Evolutionary conservation across 2,329 filamentous ascomycete genomes (phyloP).

Genomic region (Calonectria henricotiae): DNA sequence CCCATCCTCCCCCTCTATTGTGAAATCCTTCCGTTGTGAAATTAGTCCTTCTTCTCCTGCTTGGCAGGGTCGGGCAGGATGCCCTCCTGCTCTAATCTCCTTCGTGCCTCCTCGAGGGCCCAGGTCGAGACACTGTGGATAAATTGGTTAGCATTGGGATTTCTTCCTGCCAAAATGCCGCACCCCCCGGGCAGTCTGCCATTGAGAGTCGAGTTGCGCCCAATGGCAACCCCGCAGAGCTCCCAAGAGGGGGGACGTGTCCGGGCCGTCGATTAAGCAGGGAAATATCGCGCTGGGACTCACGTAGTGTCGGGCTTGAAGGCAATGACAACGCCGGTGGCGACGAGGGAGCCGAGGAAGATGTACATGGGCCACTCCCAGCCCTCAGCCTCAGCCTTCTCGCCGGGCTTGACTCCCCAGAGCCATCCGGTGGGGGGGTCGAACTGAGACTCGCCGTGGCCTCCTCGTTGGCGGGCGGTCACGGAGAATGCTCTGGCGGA

Average conservation of each 20-base stretch:
- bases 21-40: conserved; percentile 37
- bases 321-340: conserved; percentile 86
- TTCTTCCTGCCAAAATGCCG: conserved; percentile 48
- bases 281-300: conserved; percentile 63
- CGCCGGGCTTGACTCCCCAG: conserved; percentile 92
- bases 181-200: conserved; percentile 35
- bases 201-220: conserved; percentile 25
- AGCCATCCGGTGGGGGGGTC: conserved; percentile 94
- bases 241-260: not conserved
- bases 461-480: conserved; percentile 62
- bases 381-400: conserved; percentile 96
- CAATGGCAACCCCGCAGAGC: conserved; percentile 23
- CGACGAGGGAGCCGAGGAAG: conserved; percentile 84
- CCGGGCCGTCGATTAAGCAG: conserved; percentile 26
- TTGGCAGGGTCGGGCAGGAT: conserved; percentile 85
- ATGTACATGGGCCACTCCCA: conserved; percentile 93
- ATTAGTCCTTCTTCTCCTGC: conserved; percentile 71
- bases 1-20: conserved; percentile 36
- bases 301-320: conserved; percentile 99
- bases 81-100: conserved; percentile 95
- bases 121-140: conserved; percentile 93
- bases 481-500: conserved; percentile 63
- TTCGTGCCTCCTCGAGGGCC: conserved; percentile 96
- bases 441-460: conserved; percentile 79
- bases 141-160: conserved; percentile 50